Evolutionary conservation across 164 flowering plant species (phyloP).

Genomic region (Platanus orientalis): DNA sequence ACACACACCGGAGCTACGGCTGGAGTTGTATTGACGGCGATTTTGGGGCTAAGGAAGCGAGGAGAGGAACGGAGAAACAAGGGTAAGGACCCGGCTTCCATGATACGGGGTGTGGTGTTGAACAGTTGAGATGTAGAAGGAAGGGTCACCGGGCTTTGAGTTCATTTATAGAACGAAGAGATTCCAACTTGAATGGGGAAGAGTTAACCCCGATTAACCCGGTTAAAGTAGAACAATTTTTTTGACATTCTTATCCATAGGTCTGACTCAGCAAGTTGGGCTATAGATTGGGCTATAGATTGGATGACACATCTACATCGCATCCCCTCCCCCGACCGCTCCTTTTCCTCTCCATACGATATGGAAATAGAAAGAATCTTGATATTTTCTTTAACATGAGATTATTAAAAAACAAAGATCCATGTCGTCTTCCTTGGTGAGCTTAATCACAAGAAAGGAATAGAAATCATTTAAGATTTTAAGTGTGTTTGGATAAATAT

Average conservation of each 20-base stretch:
- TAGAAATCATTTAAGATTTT: too few species aligned
- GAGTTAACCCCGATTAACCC: background rate
- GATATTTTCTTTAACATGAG: too few species aligned
- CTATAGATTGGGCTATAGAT: too few species aligned
- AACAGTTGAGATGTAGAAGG: background rate
- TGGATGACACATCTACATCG: too few species aligned
- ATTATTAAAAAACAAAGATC: too few species aligned
- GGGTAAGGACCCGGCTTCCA: slow-evolving; percentile 19
- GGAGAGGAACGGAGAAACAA: slow-evolving; percentile 1
- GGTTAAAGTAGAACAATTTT: background rate
- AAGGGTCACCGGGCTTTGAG: background rate
- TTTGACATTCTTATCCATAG: background rate
- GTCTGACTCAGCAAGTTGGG: background rate
- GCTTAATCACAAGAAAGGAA: too few species aligned
- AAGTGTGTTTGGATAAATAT: too few species aligned
- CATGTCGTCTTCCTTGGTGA: too few species aligned
- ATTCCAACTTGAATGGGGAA: background rate
- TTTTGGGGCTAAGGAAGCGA: background rate
- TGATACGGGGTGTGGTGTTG: background rate
- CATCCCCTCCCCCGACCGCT: too few species aligned
- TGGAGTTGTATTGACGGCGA: background rate
- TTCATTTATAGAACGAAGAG: background rate
- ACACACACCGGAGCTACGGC: background rate
- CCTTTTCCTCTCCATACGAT: too few species aligned
- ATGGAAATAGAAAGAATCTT: too few species aligned